phyloP scores from a whole-genome alignment of 352 stramenopile species.

The Phytophthora hibernalis region DNA sequence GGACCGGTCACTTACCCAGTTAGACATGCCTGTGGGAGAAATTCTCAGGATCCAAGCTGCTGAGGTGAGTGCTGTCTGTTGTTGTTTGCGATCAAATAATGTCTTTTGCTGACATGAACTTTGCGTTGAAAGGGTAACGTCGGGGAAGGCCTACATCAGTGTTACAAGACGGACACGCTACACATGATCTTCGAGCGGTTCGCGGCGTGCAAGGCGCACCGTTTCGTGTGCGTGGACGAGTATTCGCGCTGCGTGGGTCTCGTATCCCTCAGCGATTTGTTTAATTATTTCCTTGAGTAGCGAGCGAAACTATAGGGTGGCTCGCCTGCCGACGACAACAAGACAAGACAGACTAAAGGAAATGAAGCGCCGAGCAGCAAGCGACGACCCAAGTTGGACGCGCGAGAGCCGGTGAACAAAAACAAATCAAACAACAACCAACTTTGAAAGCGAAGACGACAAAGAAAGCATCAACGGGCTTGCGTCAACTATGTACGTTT shows the following conservation, averaged over 20 bases:
- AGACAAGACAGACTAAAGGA: constrained; percentile 18
- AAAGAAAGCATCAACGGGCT: not conserved
- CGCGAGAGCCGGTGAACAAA: constrained; percentile 27
- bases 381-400: constrained; percentile 20
- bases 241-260: constrained; percentile 83
- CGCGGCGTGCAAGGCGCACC: constrained; percentile 85
- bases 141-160: constrained; percentile 83
- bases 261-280: constrained; percentile 90
- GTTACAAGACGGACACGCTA: constrained; percentile 90
- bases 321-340: constrained; percentile 25
- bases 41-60: constrained; percentile 88
- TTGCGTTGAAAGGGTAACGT: constrained; percentile 69
- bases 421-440: constrained; percentile 44
- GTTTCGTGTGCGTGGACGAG: constrained; percentile 88
- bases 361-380: constrained; percentile 33
- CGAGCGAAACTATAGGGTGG: constrained; percentile 29
- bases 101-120: constrained; percentile 9
- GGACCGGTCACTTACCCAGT: constrained; percentile 87
- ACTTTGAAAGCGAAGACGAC: constrained; percentile 33
- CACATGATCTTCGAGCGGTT: constrained; percentile 93
- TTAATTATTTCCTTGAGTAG: constrained; percentile 93
- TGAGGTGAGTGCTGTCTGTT: constrained; percentile 53
- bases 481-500: constrained; percentile 6
- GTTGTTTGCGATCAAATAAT: not conserved
- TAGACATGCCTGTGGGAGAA: constrained; percentile 90